Conservation (phyloP, 257 asterid species). For the Penstemon davidsonii region DNA sequence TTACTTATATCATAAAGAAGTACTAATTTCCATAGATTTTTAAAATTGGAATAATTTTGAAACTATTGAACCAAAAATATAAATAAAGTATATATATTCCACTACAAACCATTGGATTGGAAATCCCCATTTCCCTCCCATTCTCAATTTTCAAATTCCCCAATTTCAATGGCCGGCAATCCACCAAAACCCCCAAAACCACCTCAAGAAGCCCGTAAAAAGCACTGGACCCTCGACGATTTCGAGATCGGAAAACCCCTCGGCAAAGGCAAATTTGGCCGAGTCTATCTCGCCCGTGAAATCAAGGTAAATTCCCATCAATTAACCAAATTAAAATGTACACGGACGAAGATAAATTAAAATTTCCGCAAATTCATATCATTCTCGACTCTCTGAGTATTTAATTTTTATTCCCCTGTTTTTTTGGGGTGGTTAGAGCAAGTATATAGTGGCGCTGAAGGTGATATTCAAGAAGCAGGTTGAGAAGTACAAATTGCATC, state of each 20-base stretch:
- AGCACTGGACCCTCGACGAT: slow-evolving; percentile 80
- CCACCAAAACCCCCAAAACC: too few relatives aligned
- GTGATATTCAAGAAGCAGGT: slow-evolving; percentile 86
- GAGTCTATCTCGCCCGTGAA: slow-evolving; percentile 91
- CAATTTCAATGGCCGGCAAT: too few relatives aligned
- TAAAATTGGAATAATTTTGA: too few relatives aligned
- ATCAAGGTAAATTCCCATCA: slow-evolving; percentile 53
- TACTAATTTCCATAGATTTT: too few relatives aligned
- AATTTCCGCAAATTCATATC: not conserved
- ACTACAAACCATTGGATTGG: too few relatives aligned
- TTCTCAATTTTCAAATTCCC: too few relatives aligned
- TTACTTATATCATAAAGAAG: too few relatives aligned
- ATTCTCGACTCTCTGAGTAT: not conserved
- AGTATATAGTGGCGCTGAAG: slow-evolving; percentile 85
- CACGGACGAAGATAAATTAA: not conserved
- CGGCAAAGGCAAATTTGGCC: slow-evolving; percentile 97
- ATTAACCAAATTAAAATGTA: not conserved
- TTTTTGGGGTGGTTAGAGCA: slow-evolving; percentile 46
- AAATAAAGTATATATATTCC: too few relatives aligned
- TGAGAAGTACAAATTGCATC: slow-evolving; percentile 90
- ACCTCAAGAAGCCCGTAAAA: slow-evolving; percentile 44
- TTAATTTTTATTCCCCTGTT: not conserved
- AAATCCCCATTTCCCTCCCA: too few relatives aligned
- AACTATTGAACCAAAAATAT: too few relatives aligned
- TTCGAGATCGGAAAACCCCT: slow-evolving; percentile 98